These are phyloP conservation scores for Ophiostoma ulmi DNA, from an alignment of 2,329 filamentous ascomycete species.

Conservation along the genomic window DNA sequence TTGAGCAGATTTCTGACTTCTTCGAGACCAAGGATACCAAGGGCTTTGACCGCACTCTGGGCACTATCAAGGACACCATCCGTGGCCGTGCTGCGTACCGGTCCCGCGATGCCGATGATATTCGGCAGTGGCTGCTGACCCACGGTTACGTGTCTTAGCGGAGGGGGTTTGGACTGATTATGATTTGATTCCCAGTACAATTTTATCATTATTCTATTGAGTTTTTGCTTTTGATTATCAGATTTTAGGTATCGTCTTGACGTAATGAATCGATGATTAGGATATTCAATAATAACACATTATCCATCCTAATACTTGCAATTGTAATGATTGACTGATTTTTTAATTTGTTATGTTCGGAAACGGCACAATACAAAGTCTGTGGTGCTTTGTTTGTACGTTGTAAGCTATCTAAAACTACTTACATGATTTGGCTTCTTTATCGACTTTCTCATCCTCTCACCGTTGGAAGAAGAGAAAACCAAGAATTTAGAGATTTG, in stretches of 20 bases:
- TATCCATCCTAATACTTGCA: not conserved
- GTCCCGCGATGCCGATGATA: conserved; percentile 63
- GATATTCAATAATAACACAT: not conserved
- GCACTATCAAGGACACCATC: conserved; percentile 81
- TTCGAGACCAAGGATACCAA: conserved; percentile 82
- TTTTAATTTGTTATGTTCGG: not conserved
- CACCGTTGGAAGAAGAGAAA: conserved; percentile 10
- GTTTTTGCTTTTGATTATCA: not conserved
- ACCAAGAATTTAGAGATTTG: not conserved
- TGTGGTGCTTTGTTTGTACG: conserved; percentile 15
- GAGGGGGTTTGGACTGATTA: not conserved
- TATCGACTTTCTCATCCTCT: conserved; percentile 16
- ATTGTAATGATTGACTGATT: not conserved
- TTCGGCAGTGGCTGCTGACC: conserved; percentile 53
- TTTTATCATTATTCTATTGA: not conserved
- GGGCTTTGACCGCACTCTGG: conserved; percentile 79
- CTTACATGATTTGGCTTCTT: conserved; percentile 16
- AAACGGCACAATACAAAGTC: conserved; percentile 14
- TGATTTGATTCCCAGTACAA: not conserved
- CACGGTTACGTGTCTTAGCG: conserved; percentile 22
- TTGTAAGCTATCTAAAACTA: conserved; percentile 18
- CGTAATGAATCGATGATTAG: not conserved
- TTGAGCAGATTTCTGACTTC: conserved; percentile 75
- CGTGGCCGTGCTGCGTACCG: conserved; percentile 77
- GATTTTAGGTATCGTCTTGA: not conserved